Base-by-base conservation (phyloP, 2,329 filamentous ascomycete species). In the Macrophomina phaseolina region DNA sequence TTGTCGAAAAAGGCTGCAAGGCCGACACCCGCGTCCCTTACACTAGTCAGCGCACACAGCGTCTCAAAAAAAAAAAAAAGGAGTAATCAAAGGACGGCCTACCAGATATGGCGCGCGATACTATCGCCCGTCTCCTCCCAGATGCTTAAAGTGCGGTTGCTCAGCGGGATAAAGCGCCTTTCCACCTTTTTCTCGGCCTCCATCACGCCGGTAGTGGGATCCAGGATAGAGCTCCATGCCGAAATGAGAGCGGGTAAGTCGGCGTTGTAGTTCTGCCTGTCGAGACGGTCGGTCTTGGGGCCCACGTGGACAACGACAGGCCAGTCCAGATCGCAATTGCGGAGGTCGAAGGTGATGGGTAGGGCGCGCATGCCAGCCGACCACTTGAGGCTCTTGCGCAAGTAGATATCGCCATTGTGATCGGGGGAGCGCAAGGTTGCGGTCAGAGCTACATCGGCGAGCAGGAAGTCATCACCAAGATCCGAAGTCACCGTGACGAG, bases 71-170 rank as follows among this genome's bases (percentile, higher is more conserved):
- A 28, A 6, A 18, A 45, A 18, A 45, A n/a, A n/a, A n/a, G 28
- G 8, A 8, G 3, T n/a, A 28, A 42, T 18, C 3, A 11, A 18
- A n/a, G 23, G 40, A 28, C 8, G n/a, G 38, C 77, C 74, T 81
- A 89, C 90, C 90, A 92, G 58, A 91, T 82, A 78, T 92, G 90
- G 49, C 89, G 81, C 5, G 90, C 90, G 72, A 92, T 91, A 74
- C 88, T 90, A 72, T 92, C 89, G 4, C 89, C 89, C 0, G 88
- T 90, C 72, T 91, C 90, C 74, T 92, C 90, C 81, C 86, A 89
- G 52, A 91, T 85, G 40, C 77, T 76, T 9, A 89, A 71, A 5
- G 73, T 73, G 5, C 78, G 71, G 28, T 78, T 76, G 42, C 77
- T 74, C 5, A 78, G 71, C 7, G 85, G 77, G 12, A 72, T 71